Conservation (phyloP, 306 rosid species). For the Lablab purpureus region DNA sequence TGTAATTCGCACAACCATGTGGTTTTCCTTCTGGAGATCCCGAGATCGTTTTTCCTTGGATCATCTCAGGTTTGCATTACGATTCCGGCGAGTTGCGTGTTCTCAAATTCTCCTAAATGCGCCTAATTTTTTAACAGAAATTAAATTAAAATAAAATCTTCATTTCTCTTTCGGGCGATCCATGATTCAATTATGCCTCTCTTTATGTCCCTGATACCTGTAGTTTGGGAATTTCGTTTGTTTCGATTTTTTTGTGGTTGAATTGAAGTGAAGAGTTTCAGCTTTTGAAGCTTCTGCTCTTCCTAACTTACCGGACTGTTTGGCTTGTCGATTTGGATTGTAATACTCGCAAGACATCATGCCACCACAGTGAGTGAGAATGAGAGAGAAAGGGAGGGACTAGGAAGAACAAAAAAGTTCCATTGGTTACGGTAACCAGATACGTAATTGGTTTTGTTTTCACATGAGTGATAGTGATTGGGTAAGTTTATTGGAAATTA, state of each 20-base stretch:
- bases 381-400: neutral
- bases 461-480: neutral
- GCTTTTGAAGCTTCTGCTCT: conserved; percentile 7
- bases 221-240: neutral
- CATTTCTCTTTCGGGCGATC: neutral
- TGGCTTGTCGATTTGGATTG: conserved; percentile 3
- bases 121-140: neutral
- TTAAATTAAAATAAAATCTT: neutral
- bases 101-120: neutral
- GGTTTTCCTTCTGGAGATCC: conserved; percentile 86
- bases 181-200: neutral
- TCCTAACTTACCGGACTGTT: neutral
- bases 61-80: conserved; percentile 68
- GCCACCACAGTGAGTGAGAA: neutral
- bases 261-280: conserved; percentile 8
- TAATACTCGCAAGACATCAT: neutral
- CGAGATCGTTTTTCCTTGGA: conserved; percentile 80
- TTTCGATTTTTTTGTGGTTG: neutral
- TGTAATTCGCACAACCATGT: conserved; percentile 67
- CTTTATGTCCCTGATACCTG: neutral
- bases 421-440: neutral
- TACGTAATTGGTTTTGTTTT: neutral
- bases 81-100: neutral
- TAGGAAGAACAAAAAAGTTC: neutral
- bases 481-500: neutral